Evolutionary conservation across 1,139 yeast genomes (phyloP).

Genomic region (Saccharomycopsis hybrid): DNA sequence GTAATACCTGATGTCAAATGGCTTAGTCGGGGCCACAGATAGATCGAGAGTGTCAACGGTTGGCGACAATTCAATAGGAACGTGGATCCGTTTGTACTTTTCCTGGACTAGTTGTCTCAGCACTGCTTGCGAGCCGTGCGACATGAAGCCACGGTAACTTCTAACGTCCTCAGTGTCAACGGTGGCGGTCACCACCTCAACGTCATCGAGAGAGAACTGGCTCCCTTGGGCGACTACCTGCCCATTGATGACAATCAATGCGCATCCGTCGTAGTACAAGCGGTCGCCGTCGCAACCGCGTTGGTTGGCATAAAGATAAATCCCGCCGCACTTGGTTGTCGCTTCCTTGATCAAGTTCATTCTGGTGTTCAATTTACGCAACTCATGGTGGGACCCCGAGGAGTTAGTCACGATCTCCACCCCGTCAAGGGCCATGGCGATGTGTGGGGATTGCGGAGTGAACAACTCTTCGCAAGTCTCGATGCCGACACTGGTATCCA

Average conservation of each 20-base stretch:
- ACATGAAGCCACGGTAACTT: conserved; percentile 64
- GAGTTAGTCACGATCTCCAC: conserved; percentile 94
- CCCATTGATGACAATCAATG: conserved; percentile 89
- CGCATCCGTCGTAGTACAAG: conserved; percentile 93
- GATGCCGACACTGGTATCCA: conserved; percentile 85
- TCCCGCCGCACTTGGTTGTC: conserved; percentile 93
- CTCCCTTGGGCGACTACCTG: conserved; percentile 86
- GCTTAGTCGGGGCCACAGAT: conserved; percentile 51
- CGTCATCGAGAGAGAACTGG: conserved; percentile 83
- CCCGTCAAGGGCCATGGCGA: conserved; percentile 87
- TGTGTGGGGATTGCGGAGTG: conserved; percentile 94
- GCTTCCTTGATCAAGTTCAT: conserved; percentile 84
- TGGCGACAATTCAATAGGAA: conserved; percentile 59
- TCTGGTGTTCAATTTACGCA: conserved; percentile 81
- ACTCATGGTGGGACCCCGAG: conserved; percentile 93
- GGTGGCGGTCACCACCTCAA: conserved; percentile 90
- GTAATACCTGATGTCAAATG: conserved; percentile 53
- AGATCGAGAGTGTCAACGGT: conserved; percentile 54
- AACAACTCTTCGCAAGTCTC: conserved; percentile 97
- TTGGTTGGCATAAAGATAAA: conserved; percentile 88
- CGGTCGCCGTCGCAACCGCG: conserved; percentile 98
- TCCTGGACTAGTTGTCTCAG: no score
- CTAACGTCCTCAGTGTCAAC: conserved; percentile 90
- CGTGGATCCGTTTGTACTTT: conserved; percentile 54
- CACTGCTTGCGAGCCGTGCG: conserved; percentile 75